phyloP scores from a whole-genome alignment of 2,329 filamentous ascomycete genomes.

The Aspergillus puulaauensis region DNA sequence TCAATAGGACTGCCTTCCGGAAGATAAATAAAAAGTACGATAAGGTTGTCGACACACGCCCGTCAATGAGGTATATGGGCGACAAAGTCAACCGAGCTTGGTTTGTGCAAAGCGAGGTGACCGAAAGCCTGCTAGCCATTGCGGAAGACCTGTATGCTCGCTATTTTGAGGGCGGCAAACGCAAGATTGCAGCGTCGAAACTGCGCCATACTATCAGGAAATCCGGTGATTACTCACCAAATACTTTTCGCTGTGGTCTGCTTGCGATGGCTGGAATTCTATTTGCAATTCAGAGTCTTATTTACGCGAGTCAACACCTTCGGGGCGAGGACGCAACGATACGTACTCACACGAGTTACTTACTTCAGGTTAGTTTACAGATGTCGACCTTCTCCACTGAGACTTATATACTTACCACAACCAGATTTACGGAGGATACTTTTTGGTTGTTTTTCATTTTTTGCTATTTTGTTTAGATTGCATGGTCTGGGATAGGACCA shows the following conservation, averaged over 20 bases:
- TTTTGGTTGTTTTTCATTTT: conserved; percentile 77
- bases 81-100: conserved; percentile 88
- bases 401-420: conserved; percentile 23
- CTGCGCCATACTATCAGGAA: conserved; percentile 69
- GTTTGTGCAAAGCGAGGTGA: conserved; percentile 85
- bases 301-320: conserved; percentile 58
- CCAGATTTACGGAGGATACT: conserved; percentile 89
- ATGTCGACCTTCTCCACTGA: not conserved
- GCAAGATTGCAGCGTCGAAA: conserved; percentile 86
- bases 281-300: conserved; percentile 65
- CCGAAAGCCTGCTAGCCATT: conserved; percentile 75
- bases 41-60: conserved; percentile 78
- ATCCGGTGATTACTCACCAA: conserved; percentile 58
- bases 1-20: conserved; percentile 90
- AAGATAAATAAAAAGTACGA: conserved; percentile 99
- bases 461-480: conserved; percentile 84
- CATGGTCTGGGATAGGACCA: conserved; percentile 75
- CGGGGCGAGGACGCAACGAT: conserved; percentile 51
- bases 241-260: conserved; percentile 62
- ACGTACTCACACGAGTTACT: conserved; percentile 60
- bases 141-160: conserved; percentile 91
- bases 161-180: conserved; percentile 92
- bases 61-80: conserved; percentile 77
- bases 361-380: conserved; percentile 59
- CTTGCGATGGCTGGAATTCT: conserved; percentile 68